Base-by-base conservation (phyloP, 1,284 basidiomycete species). In the Cryptococcus deneoformans region DNA sequence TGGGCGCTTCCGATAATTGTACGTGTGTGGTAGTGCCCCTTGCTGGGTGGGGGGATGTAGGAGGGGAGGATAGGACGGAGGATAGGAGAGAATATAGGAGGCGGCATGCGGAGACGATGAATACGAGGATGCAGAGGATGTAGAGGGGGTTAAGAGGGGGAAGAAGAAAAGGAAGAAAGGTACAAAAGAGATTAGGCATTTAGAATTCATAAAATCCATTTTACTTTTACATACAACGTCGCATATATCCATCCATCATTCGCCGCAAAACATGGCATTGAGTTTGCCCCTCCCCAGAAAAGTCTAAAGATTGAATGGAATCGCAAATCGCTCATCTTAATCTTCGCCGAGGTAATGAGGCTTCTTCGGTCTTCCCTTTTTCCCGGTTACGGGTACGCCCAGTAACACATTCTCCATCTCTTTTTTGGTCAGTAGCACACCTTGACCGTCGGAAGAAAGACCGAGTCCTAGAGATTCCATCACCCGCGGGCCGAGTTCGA, bases 21-120 rank as follows among this genome's bases (percentile, higher is more conserved):
- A 96, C 93, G 1, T 90, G 86, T 10, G 82, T 99, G 50, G 90
- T 97, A n/a, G 84, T 98, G 10, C 95, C 95, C 5, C 83, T 99
- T 7, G 84, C 87, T 8, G 93, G 93, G 8, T 99, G 95, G 95
- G 90, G 89, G 3, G 84, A 86, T 59, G 82, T 90, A 1, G 81
- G 80, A 16, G 93, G 78, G 7, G 65, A 61, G 48, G 95, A 99
- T 72, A 80, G 81, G 60, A 97, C 93, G 0, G 85, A 85, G 62
- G 86, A 86, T 45, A 79, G 94, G 52, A 80, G 93, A 55, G 87
- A 92, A 70, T 95, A 90, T 72, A 80, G 91, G 65, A 78, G 84
- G 55, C 80, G 82, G 53, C 87, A 90, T 80, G 86, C 87, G 72
- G 86, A 64, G 6, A 57, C 59, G 64, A 58, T 76, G 62, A 77